phyloP scores from a whole-genome alignment of 768 basidiomycete species.

The Podaxis sp. region DNA sequence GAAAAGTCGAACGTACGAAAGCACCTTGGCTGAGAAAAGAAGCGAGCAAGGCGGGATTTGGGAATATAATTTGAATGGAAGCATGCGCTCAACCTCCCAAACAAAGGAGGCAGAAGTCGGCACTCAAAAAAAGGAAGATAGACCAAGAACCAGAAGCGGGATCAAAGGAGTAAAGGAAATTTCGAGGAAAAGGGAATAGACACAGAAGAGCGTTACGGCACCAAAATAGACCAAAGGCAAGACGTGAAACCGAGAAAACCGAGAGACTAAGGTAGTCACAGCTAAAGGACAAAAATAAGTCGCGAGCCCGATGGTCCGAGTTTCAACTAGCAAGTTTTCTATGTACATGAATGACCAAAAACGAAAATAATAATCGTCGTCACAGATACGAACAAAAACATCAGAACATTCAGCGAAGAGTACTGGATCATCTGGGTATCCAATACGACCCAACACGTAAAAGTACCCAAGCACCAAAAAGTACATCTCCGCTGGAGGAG shows the following conservation, averaged over 20 bases:
- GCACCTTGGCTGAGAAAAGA: neutral
- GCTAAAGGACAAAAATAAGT: neutral
- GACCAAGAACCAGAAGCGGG: neutral
- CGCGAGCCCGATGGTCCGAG: neutral
- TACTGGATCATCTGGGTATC: neutral
- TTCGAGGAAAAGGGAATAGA: neutral
- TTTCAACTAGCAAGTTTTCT: neutral
- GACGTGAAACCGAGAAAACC: neutral
- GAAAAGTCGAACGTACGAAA: neutral
- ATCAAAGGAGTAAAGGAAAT: neutral
- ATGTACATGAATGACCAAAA: neutral
- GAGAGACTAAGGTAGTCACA: neutral
- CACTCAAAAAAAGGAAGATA: neutral
- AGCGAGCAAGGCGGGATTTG: neutral
- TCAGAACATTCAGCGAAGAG: neutral
- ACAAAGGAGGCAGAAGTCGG: neutral
- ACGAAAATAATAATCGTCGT: neutral
- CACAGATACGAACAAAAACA: neutral
- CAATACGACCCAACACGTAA: neutral
- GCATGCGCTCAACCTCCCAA: neutral
- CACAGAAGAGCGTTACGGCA: neutral
- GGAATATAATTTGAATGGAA: neutral
- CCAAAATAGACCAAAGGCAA: neutral
- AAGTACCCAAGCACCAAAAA: neutral
- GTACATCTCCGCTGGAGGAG: neutral